Evolutionary conservation across 106 monocot species (phyloP).

Genomic region (Iris macrosiphon): DNA sequence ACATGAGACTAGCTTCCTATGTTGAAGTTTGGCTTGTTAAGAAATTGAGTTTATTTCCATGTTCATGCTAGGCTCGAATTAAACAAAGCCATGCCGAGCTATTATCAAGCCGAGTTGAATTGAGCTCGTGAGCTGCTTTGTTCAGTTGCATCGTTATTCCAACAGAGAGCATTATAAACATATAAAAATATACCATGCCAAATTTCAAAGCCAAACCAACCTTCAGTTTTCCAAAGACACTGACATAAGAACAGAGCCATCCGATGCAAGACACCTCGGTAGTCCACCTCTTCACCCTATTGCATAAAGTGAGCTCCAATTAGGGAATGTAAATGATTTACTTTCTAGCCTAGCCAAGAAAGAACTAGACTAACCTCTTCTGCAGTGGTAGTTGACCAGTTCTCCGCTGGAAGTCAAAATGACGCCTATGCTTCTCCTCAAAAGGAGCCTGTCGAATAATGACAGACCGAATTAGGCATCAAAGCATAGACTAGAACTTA

Average conservation of each 20-base stretch:
- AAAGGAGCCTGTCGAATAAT: slow-evolving; percentile 66
- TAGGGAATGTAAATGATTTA: background rate
- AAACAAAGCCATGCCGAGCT: too few relatives aligned
- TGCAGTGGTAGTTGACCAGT: slow-evolving; percentile 91
- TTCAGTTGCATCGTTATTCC: too few relatives aligned
- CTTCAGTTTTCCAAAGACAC: slow-evolving; percentile 75
- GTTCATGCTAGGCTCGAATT: too few relatives aligned
- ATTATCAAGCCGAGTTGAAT: too few relatives aligned
- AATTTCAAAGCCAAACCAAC: slow-evolving; percentile 21
- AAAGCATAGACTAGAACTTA: too few relatives aligned
- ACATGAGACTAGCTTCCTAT: too few relatives aligned
- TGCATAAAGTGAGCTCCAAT: background rate
- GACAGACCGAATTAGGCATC: too few relatives aligned
- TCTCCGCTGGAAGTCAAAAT: slow-evolving; percentile 96
- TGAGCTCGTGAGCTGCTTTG: too few relatives aligned
- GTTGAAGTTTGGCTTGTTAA: too few relatives aligned
- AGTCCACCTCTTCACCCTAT: slow-evolving; percentile 94
- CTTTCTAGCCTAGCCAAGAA: background rate
- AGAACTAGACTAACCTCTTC: slow-evolving; percentile 55
- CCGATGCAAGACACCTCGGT: slow-evolving; percentile 85
- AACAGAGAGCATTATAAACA: too few relatives aligned
- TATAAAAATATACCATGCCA: too few relatives aligned
- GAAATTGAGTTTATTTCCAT: too few relatives aligned
- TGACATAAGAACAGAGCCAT: slow-evolving; percentile 96
- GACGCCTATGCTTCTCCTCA: slow-evolving; percentile 90